These are phyloP conservation scores for Lachnellula willkommii DNA, from an alignment of 2,329 filamentous ascomycete species.

Conservation along the genomic window DNA sequence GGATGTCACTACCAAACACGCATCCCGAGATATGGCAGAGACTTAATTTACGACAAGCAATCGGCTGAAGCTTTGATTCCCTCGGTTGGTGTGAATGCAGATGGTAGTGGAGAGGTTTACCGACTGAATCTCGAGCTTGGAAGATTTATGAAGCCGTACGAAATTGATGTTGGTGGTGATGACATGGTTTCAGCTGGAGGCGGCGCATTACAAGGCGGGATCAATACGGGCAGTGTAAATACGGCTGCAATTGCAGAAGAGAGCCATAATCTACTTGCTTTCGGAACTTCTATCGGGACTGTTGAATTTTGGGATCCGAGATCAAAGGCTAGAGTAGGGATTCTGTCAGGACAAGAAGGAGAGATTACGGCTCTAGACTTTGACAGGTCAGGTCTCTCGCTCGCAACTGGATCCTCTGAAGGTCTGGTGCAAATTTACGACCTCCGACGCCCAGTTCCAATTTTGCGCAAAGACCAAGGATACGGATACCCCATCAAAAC, in stretches of 20 bases:
- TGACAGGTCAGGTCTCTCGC: conserved; percentile 72
- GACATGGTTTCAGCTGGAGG: conserved; percentile 62
- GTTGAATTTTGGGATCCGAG: conserved; percentile 96
- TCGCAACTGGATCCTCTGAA: conserved; percentile 81
- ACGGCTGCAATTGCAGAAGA: conserved; percentile 79
- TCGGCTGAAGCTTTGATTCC: conserved; percentile 83
- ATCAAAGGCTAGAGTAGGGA: conserved; percentile 72
- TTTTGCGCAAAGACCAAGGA: conserved; percentile 90
- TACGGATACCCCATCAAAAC: conserved; percentile 91
- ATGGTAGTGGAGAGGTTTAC: conserved; percentile 88
- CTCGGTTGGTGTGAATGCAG: conserved; percentile 76
- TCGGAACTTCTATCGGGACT: conserved; percentile 90
- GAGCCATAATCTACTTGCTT: conserved; percentile 84
- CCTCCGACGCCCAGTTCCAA: conserved; percentile 76
- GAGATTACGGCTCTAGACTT: conserved; percentile 88
- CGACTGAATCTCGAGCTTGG: conserved; percentile 86
- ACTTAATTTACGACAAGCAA: conserved; percentile 76
- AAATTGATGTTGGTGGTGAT: conserved; percentile 83
- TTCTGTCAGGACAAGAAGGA: conserved; percentile 62
- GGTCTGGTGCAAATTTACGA: conserved; percentile 91
- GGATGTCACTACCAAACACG: conserved; percentile 86
- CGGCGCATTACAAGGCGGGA: conserved; percentile 77
- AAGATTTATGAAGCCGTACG: conserved; percentile 89
- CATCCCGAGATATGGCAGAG: conserved; percentile 86
- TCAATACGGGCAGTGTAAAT: conserved; percentile 81